Percentiles rank a stretch among this genome's conserved stretches.
Conservation (phyloP, 164 flowering plant genomes). For the Stephania yunnanensis region DNA sequence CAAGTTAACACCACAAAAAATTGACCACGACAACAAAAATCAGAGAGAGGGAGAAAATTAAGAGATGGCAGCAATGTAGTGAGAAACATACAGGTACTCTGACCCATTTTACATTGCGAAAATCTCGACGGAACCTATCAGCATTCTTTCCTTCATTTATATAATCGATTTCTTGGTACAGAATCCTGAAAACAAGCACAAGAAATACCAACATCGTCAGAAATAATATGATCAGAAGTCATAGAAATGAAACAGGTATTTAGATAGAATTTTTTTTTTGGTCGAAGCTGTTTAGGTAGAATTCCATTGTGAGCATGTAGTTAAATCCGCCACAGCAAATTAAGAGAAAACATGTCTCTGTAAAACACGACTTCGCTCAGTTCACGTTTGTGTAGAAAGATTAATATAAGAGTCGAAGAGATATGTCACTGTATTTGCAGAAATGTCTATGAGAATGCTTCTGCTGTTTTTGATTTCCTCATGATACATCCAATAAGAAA, state of each 20-base stretch:
- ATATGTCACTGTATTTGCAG: not conserved
- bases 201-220: not conserved
- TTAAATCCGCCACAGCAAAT: not conserved
- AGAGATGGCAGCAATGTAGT: slow-evolving; percentile 13
- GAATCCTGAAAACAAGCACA: slow-evolving; percentile 54
- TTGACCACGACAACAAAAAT: not conserved
- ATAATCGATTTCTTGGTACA: slow-evolving; percentile 96
- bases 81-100: slow-evolving; percentile 91
- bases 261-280: no score
- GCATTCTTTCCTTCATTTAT: slow-evolving; percentile 98
- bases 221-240: not conserved
- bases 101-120: slow-evolving; percentile 94
- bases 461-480: not conserved
- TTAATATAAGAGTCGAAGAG: not conserved
- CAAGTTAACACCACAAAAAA: no score
- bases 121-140: slow-evolving; percentile 89
- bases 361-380: not conserved
- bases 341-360: not conserved
- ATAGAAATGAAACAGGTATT: not conserved
- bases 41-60: not conserved
- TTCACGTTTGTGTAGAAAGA: not conserved
- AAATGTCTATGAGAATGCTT: not conserved
- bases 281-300: no score
- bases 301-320: not conserved
- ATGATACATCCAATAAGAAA: no score